Evolutionary conservation across 768 basidiomycete species (phyloP).

Genomic region (Mycena vitilis): DNA sequence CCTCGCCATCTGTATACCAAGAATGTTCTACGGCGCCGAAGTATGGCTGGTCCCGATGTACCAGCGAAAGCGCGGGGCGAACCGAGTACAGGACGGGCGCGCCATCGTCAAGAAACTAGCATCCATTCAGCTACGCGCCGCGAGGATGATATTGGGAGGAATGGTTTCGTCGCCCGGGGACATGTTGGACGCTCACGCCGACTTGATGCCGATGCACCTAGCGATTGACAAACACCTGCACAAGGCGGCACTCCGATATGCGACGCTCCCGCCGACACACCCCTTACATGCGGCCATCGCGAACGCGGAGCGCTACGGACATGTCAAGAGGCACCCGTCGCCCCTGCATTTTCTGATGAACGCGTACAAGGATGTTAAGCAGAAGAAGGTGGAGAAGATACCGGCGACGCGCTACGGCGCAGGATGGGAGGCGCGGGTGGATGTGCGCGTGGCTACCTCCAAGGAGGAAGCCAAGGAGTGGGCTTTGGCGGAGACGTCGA

Average conservation of each 20-base stretch:
- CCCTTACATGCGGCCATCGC: slow-evolving; percentile 34
- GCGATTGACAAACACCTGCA: background rate
- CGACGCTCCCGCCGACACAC: slow-evolving; percentile 1
- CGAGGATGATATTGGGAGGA: background rate
- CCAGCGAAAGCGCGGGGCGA: background rate
- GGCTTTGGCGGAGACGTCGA: slow-evolving; percentile 26
- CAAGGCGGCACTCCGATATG: background rate
- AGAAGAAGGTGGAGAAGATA: slow-evolving; percentile 22
- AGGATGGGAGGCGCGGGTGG: background rate
- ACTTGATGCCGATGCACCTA: background rate
- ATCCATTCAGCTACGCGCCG: background rate
- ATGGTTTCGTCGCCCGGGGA: slow-evolving; percentile 3
- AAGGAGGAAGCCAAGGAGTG: slow-evolving; percentile 28
- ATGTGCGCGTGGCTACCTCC: slow-evolving; percentile 12
- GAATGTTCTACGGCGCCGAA: background rate
- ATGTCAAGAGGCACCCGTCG: slow-evolving; percentile 19
- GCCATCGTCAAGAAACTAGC: background rate
- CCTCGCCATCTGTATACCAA: background rate
- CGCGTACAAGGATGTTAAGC: slow-evolving; percentile 7
- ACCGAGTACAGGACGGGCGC: background rate
- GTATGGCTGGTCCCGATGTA: background rate
- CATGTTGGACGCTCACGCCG: background rate
- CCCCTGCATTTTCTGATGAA: slow-evolving; percentile 30
- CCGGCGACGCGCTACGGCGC: background rate
- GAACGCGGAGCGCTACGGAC: slow-evolving; percentile 4